Base-by-base conservation (phyloP, 2,329 filamentous ascomycete genomes). In the Aspergillaceae sp. region DNA sequence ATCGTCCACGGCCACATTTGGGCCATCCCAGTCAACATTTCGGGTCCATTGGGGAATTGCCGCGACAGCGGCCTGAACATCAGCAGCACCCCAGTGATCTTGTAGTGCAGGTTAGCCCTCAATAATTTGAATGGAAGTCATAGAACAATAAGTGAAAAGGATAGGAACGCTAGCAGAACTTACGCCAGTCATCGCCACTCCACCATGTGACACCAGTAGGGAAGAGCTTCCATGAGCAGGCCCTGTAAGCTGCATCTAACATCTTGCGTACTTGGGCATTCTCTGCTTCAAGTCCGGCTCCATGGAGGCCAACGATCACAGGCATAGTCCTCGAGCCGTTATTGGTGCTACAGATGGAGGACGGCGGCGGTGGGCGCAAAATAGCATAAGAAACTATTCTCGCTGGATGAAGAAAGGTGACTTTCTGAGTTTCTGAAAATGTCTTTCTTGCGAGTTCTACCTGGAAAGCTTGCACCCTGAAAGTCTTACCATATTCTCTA, bases 171-270 rank as follows among this genome's bases (percentile, higher is more conserved):
- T 38, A 9, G 29, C 29, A 29, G 28, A 10, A 48, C 68, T 55
- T 61, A 72, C 69, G 78, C 78, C 78, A 81, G 54, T 81, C 78
- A 58, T 82, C 78, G 27, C 74, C 73, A 52, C 74, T 77, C 78
- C 78, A 81, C 4, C 74, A 61, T 11, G 76, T 80, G 10, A 75
- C 75, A 26, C 78, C 78, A 3, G 73, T 76, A 7, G 78, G 77
- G 52, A 77, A 74, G 10, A 81, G 43, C 1, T 74, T 64, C 75
- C 76, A 82, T 2, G 75, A 71, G 49, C 73, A 76, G 26, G 80
- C 60, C 48, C 78, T 71, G 26, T 74, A 67, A 1, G 76, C 62
- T 19, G 64, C 61, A 56, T 79, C 71, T 32, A 81, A 60, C 47
- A 71, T 68, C 44, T 72, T 67, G 37, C 71, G 64, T 1, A 74